Conservation (phyloP, 352 stramenopile species). For the Phytophthora kernoviae region DNA sequence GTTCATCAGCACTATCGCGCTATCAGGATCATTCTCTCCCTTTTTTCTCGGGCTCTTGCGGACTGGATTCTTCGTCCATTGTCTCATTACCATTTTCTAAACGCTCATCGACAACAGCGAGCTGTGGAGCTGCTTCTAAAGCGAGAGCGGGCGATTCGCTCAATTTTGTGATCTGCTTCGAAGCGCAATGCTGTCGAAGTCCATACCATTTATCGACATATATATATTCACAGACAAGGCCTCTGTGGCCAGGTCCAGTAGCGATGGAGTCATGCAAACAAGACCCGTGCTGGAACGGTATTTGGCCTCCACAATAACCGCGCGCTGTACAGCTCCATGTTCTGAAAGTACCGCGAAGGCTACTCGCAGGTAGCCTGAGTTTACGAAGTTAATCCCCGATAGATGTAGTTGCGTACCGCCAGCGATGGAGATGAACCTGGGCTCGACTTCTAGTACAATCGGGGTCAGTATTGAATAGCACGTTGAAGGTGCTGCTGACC, state of each 20-base stretch:
- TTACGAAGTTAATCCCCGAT: conserved; percentile 59
- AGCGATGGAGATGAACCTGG: conserved; percentile 46
- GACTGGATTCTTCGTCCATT: neutral
- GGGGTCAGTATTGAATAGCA: conserved; percentile 46
- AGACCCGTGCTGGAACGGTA: conserved; percentile 53
- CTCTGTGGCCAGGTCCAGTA: conserved; percentile 29
- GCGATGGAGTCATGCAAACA: conserved; percentile 45
- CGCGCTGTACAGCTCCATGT: conserved; percentile 10
- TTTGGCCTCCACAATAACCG: conserved; percentile 54
- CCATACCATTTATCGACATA: conserved; percentile 56
- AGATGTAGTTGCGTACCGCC: conserved; percentile 46
- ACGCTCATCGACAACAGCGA: conserved; percentile 10
- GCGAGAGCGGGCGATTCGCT: conserved; percentile 7
- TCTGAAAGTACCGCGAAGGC: conserved; percentile 46
- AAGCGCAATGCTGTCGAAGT: conserved; percentile 70
- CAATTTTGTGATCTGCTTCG: conserved; percentile 30
- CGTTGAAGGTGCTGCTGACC: conserved; percentile 44
- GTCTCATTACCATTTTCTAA: conserved; percentile 21
- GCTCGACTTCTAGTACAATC: conserved; percentile 44
- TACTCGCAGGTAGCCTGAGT: conserved; percentile 43
- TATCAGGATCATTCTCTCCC: conserved; percentile 1
- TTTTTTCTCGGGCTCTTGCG: conserved; percentile 13
- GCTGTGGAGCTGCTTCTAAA: neutral
- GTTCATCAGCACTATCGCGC: conserved; percentile 10
- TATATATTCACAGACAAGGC: conserved; percentile 38